phyloP scores from a whole-genome alignment of 208 protist species.

The Leishmania tropica region DNA sequence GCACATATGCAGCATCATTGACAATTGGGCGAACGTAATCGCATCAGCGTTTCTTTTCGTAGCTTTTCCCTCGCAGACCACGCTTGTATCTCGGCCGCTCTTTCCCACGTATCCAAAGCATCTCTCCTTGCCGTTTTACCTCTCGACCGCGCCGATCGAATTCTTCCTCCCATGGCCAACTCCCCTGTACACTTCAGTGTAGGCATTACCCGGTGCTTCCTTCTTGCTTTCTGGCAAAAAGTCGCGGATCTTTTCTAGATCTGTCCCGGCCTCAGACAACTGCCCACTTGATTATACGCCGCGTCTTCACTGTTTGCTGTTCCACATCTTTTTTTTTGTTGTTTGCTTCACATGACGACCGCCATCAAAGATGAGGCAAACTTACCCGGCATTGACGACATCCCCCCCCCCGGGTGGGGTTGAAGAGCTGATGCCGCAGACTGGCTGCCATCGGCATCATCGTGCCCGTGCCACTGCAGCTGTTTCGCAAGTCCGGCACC shows the following conservation, averaged over 20 bases:
- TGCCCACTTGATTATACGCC: neutral
- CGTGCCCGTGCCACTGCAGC: constrained; percentile 2
- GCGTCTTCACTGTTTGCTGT: neutral
- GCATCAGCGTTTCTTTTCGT: neutral
- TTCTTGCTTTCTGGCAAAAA: neutral
- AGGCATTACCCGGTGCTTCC: neutral
- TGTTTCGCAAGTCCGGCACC: constrained; percentile 15
- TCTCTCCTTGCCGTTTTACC: neutral
- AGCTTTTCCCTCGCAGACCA: neutral
- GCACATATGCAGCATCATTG: neutral
- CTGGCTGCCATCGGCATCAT: constrained; percentile 19
- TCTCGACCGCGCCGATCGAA: neutral
- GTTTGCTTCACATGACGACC: neutral
- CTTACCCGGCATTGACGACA: neutral
- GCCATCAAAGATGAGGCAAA: neutral
- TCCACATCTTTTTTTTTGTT: neutral
- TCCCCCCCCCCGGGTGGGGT: constrained; percentile 6
- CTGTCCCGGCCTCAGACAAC: neutral
- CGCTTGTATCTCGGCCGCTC: neutral
- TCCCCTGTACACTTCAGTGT: neutral
- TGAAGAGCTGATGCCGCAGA: constrained; percentile 21
- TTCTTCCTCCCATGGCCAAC: neutral
- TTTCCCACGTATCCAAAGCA: neutral
- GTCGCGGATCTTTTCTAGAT: neutral
- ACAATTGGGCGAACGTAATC: neutral